Base-by-base conservation (phyloP, 495 filamentous ascomycete genomes). In the Chaetomidium leptoderma region DNA sequence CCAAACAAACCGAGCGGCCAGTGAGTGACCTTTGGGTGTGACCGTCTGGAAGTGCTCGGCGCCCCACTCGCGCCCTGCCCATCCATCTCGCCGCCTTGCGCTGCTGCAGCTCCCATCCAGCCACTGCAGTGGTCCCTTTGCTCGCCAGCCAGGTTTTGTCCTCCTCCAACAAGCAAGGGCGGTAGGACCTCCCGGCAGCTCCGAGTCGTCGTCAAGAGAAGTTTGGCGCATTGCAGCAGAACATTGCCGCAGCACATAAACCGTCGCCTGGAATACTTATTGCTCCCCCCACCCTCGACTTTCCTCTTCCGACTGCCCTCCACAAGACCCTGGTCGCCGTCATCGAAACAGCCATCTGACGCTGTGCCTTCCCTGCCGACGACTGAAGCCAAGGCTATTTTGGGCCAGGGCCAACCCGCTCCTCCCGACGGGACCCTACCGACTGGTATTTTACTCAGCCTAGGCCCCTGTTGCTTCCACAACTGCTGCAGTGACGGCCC, bases 371-470 rank as follows among this genome's bases (percentile, higher is more conserved):
- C 42, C 27, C 32, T 19, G 23, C 21, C 36, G 27, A 19, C 32
- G 44, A 26, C 10, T n/a, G n/a, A n/a, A n/a, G 10, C 60, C 30
- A 61, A 54, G 62, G 58, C 65, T 68, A 68, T 68, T 68, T 63
- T 65, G 60, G 63, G 65, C 58, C 27, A 33, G 58, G 40, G 43
- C 35, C 50, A 36, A 33, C 50, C 50, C 30, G 3, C 33, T 37
- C 39, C n/a, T n/a, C n/a, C n/a, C n/a, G n/a, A n/a, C n/a, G n/a
- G n/a, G n/a, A n/a, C n/a, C n/a, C n/a, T n/a, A n/a, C n/a, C n/a
- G n/a, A n/a, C n/a, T n/a, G n/a, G n/a, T n/a, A n/a, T n/a, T n/a
- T 47, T 51, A 29, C 23, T 50, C 57, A 57, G 59, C 57, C 49
- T 52, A 40, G 43, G 30, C 52, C 42, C 58, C 60, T 50, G 53